Base-by-base conservation (phyloP, 345 rosid species). In the Noccaea caerulescens region DNA sequence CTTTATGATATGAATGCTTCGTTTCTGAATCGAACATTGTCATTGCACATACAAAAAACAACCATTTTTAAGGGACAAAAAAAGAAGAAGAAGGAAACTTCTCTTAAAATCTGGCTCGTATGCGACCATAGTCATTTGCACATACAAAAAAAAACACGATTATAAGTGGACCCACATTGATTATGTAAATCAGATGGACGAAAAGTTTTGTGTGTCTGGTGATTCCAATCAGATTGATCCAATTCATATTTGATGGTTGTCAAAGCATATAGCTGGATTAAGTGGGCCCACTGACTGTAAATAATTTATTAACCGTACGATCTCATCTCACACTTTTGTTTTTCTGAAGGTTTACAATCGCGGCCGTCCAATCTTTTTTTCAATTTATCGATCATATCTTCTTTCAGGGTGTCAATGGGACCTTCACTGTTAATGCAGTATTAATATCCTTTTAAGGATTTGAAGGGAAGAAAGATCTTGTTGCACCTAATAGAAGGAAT, bases 181-280 rank as follows among this genome's bases (percentile, higher is more conserved):
- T 68, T 46, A 68, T 62, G 39, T 16, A 71, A 66, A 49, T 44
- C 55, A 55, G 72, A 71, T 62, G 1, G 55, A 23, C 8, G 47
- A 44, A 63, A 69, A 69, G 66, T 73, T 78, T 42, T 16, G 72
- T 74, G 75, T 78, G 83, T 88, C 85, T 75, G 82, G 69, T 77
- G 18, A 1, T 16, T 81, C 86, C 84, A 76, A 86, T 83, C 89
- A 85, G 82, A 71, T 72, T 76, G 73, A 79, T 69, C 75, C 71
- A 69, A 72, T 71, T 80, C 89, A 86, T 82, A 68, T 73, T 79
- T 80, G 86, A 86, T 80, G 84, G 83, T 82, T 79, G 83, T 64
- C 80, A 59, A 44, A 60, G 14, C 80, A 58, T 56, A 6, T 66
- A 58, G 73, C 54, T 47, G 71, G 80, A 59, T 58, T 68, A 33